These are phyloP conservation scores for Penicillium sp. DNA, from an alignment of 2,329 filamentous ascomycete species.

Conservation along the genomic window DNA sequence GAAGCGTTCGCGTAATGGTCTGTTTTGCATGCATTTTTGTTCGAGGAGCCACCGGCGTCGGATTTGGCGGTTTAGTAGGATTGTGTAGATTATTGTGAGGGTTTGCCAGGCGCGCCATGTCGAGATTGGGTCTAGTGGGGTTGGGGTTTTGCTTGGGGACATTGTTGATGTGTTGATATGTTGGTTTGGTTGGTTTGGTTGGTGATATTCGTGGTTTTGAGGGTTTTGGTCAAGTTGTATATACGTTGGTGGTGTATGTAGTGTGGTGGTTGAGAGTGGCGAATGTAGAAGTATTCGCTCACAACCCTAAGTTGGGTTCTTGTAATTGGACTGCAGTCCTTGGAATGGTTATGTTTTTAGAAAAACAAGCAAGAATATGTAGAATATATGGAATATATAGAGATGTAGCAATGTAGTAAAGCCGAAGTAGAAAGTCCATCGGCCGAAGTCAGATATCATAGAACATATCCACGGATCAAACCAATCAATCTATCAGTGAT, in stretches of 20 bases:
- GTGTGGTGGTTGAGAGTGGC: not conserved
- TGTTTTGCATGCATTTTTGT: slow-evolving; percentile 16
- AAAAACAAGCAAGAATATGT: not conserved
- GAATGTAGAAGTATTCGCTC: not conserved
- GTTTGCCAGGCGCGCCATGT: slow-evolving; percentile 22
- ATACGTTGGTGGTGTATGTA: no score
- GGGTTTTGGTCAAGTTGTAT: not conserved
- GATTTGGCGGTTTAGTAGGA: slow-evolving; percentile 22
- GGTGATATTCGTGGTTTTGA: not conserved
- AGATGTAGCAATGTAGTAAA: not conserved
- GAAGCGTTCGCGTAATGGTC: slow-evolving; percentile 12
- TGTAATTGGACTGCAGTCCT: no score
- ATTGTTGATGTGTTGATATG: not conserved
- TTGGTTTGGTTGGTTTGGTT: not conserved
- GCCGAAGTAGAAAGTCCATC: not conserved
- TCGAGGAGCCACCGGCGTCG: slow-evolving; percentile 21
- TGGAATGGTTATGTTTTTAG: no score
- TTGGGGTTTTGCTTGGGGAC: not conserved
- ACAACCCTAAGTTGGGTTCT: not conserved
- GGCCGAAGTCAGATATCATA: not conserved
- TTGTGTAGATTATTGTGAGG: slow-evolving; percentile 17
- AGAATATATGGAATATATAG: no score
- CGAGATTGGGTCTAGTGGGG: slow-evolving; percentile 14
- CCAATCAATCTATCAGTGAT: not conserved
- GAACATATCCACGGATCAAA: not conserved